Conservation (phyloP, 1,139 yeast species). For the Yamadazyma dushanensis region DNA sequence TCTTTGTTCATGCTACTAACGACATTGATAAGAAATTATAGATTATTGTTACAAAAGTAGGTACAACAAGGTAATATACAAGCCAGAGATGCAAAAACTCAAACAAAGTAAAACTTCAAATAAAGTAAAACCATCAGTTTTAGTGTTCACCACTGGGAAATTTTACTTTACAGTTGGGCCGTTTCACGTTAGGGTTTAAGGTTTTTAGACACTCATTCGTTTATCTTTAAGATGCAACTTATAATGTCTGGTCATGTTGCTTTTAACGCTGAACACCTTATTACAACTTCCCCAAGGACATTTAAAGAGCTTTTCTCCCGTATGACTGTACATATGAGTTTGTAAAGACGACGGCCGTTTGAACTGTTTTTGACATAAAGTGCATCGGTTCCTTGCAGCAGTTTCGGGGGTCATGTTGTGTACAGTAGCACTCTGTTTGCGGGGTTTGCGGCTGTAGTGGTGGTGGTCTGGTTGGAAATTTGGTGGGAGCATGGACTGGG, state of each 20-base stretch:
- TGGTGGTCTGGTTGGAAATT: too few species aligned
- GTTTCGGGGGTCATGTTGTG: constrained; percentile 35
- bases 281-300: constrained; percentile 72
- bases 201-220: constrained; percentile 5
- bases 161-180: too few species aligned
- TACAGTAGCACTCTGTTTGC: constrained; percentile 11
- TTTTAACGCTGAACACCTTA: constrained; percentile 71
- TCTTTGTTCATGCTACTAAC: background rate
- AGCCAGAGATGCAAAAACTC: too few species aligned
- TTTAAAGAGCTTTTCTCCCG: constrained; percentile 78
- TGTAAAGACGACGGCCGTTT: constrained; percentile 79
- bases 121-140: too few species aligned
- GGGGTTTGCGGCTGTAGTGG: constrained; percentile 1
- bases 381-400: constrained; percentile 49
- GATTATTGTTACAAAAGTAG: too few species aligned
- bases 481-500: too few species aligned
- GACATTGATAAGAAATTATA: constrained; percentile 2
- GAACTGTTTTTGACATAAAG: constrained; percentile 73
- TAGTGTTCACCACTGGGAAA: too few species aligned
- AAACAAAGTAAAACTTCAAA: too few species aligned
- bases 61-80: too few species aligned
- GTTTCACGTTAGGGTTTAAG: background rate
- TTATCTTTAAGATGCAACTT: constrained; percentile 55
- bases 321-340: constrained; percentile 81
- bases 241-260: constrained; percentile 78